These are phyloP conservation scores for Taphrina wiesneri DNA, from an alignment of 1,139 yeast genomes.

Conservation along the genomic window DNA sequence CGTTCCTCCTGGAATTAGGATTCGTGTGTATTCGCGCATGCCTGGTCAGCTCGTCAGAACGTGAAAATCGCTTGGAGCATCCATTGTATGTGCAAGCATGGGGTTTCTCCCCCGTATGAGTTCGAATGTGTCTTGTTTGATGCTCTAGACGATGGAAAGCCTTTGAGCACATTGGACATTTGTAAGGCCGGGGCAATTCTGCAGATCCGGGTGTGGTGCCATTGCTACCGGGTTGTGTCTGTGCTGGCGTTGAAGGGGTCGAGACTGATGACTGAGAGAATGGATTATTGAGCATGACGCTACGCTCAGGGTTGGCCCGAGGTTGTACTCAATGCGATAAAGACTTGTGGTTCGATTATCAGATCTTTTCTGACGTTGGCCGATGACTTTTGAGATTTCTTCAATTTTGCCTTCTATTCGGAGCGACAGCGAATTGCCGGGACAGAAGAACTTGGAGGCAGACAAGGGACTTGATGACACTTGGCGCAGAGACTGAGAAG, in stretches of 20 bases:
- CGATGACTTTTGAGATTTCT: no score
- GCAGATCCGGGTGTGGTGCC: conserved; percentile 22
- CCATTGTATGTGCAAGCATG: conserved; percentile 87
- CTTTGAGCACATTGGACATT: conserved; percentile 87
- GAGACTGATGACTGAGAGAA: conserved; percentile 10
- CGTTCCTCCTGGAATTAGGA: conserved; percentile 31
- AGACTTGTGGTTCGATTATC: not conserved
- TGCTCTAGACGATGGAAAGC: conserved; percentile 92
- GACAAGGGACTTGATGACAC: no score
- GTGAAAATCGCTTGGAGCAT: conserved; percentile 77
- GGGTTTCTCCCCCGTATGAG: conserved; percentile 96
- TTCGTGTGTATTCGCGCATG: conserved; percentile 72
- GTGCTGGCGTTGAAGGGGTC: conserved; percentile 20
- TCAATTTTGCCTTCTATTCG: no score
- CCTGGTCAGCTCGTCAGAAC: conserved; percentile 88
- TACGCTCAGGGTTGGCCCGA: not conserved
- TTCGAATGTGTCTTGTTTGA: conserved; percentile 88
- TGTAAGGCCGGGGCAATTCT: conserved; percentile 67
- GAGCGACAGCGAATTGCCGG: no score
- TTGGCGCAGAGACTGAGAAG: no score
- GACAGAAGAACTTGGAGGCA: no score
- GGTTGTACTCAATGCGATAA: not conserved
- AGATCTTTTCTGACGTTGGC: not conserved
- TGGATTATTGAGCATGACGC: conserved; percentile 19
- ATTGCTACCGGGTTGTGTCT: conserved; percentile 5